These are phyloP conservation scores for Monilinia vaccinii-corymbosi DNA, from an alignment of 2,329 filamentous ascomycete genomes.

Conservation along the genomic window DNA sequence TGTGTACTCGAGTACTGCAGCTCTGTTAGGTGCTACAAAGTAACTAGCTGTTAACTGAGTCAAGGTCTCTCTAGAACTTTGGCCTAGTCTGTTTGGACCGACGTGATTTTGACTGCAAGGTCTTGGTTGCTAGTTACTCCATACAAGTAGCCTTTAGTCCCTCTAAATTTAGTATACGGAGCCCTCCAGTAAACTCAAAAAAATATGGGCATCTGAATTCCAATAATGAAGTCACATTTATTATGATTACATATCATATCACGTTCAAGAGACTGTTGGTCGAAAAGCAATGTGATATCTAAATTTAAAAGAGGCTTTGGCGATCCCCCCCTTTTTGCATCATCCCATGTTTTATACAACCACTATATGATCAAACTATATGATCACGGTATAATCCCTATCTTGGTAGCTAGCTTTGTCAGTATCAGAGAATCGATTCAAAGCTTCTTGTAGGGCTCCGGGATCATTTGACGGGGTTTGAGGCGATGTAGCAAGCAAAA, in stretches of 20 bases:
- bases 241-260: too few relatives aligned
- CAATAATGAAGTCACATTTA: background rate
- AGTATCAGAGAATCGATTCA: background rate
- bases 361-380: too few relatives aligned
- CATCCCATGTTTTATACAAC: background rate
- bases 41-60: background rate
- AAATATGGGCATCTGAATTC: background rate
- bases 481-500: background rate
- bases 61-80: background rate
- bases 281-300: too few relatives aligned
- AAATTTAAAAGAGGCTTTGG: too few relatives aligned
- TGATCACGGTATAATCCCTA: too few relatives aligned
- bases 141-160: background rate
- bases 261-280: too few relatives aligned
- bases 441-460: background rate
- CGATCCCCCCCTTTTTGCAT: background rate
- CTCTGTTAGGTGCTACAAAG: background rate
- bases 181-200: background rate
- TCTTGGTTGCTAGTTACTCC: background rate
- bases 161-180: conserved; percentile 5
- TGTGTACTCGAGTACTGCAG: too few relatives aligned
- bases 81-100: background rate
- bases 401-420: too few relatives aligned
- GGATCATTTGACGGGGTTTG: conserved; percentile 4
- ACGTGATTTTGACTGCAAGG: background rate